These are phyloP conservation scores for Ogataea trehaloabstinens DNA, from an alignment of 805 yeast species.

Conservation along the genomic window DNA sequence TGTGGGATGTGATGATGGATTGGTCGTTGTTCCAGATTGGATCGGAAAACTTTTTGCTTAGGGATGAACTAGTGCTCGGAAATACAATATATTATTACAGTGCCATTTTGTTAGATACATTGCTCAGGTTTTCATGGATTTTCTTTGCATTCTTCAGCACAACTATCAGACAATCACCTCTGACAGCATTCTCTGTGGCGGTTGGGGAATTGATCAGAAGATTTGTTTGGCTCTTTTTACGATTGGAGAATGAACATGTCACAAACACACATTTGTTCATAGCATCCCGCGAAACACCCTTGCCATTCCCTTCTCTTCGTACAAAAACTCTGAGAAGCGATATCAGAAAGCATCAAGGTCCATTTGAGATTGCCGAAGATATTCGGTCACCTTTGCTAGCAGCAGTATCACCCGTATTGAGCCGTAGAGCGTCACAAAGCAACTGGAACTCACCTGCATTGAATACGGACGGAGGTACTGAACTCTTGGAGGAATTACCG, in stretches of 20 bases:
- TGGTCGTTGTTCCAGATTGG: conserved; percentile 80
- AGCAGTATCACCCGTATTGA: not conserved
- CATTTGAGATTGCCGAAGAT: not conserved
- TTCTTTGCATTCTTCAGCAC: conserved; percentile 74
- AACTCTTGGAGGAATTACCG: not conserved
- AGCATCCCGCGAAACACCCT: conserved; percentile 80
- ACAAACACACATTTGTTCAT: conserved; percentile 80
- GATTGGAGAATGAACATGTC: conserved; percentile 95
- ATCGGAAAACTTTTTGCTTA: conserved; percentile 52
- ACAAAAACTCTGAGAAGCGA: conserved; percentile 4
- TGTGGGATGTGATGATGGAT: conserved; percentile 95
- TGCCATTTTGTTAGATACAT: conserved; percentile 69
- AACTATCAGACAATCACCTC: conserved; percentile 82
- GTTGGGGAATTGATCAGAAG: conserved; percentile 78
- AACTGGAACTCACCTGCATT: not conserved
- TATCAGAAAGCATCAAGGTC: not conserved
- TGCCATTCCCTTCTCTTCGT: conserved; percentile 63
- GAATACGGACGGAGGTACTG: not conserved
- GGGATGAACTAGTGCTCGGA: conserved; percentile 68
- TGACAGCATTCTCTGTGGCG: conserved; percentile 78
- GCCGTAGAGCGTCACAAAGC: not conserved
- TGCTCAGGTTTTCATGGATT: conserved; percentile 85
- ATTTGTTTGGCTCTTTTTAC: conserved; percentile 82
- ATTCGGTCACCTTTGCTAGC: not conserved
- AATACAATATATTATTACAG: conserved; percentile 60